These are phyloP conservation scores for Myxozyma udenii DNA, from an alignment of 805 yeast genomes.

Conservation along the genomic window DNA sequence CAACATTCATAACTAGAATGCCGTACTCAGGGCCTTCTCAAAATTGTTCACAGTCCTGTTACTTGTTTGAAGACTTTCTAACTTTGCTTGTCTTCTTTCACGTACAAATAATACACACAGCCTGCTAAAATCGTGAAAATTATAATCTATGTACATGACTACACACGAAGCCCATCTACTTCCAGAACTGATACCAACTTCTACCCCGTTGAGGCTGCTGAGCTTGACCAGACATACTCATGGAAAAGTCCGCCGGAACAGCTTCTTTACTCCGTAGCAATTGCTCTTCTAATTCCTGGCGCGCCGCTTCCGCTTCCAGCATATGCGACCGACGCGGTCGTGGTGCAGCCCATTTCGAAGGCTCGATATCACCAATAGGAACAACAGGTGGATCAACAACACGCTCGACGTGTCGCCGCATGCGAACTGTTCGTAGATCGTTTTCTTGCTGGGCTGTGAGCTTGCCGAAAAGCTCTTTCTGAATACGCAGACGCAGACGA, in stretches of 20 bases:
- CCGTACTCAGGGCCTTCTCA: no score
- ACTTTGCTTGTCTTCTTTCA: no score
- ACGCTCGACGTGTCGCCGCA: conserved; percentile 37
- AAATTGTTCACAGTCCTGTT: no score
- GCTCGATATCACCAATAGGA: conserved; percentile 38
- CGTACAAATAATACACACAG: no score
- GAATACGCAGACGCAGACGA: conserved; percentile 54
- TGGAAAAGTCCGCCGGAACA: conserved; percentile 30
- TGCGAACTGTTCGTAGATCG: conserved; percentile 53
- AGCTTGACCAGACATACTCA: no score
- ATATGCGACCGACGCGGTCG: conserved; percentile 70
- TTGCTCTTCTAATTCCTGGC: conserved; percentile 65
- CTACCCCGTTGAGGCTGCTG: no score
- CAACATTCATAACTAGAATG: no score
- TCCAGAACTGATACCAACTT: conserved; percentile 24
- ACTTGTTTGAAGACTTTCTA: no score
- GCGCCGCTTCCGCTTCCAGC: conserved; percentile 67
- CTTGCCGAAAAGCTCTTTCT: conserved; percentile 53
- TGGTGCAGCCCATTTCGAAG: conserved; percentile 47
- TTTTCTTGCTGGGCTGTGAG: conserved; percentile 58
- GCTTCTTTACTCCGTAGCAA: conserved; percentile 44
- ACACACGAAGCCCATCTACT: background rate
- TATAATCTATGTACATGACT: no score
- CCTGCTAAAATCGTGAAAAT: no score
- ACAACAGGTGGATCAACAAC: conserved; percentile 42